phyloP scores from a whole-genome alignment of 106 monocot genomes.

The Iris macrosiphon region DNA sequence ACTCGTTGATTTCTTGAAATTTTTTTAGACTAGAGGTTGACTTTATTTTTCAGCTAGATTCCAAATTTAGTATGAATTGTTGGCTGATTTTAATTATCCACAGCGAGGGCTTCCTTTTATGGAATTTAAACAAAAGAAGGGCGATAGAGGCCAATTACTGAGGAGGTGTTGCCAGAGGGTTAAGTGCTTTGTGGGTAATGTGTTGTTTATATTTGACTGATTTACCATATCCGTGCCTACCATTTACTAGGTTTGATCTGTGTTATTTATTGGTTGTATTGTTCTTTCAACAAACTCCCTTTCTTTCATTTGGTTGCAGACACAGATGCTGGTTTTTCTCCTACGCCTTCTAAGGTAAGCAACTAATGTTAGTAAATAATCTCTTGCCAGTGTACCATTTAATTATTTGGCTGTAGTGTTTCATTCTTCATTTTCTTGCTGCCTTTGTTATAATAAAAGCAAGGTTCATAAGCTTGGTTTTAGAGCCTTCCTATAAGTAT shows the following conservation, averaged over 20 bases:
- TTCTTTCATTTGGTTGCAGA: slow-evolving; percentile 15
- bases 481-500: no score
- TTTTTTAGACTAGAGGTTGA: no score
- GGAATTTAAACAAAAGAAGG: slow-evolving; percentile 18
- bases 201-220: neutral
- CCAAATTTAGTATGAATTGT: no score
- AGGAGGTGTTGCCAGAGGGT: slow-evolving; percentile 28
- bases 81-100: neutral
- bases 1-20: no score
- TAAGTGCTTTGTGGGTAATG: slow-evolving; percentile 35
- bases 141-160: slow-evolving; percentile 18
- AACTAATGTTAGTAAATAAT: neutral
- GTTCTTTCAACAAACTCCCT: neutral
- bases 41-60: no score
- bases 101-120: slow-evolving; percentile 26
- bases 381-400: no score
- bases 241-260: neutral
- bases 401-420: no score
- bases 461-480: no score
- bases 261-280: neutral
- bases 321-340: slow-evolving; percentile 35
- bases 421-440: no score
- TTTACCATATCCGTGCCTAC: neutral
- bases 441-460: no score
- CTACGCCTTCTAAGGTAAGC: slow-evolving; percentile 32